These are phyloP conservation scores for Wickerhamomyces xylosicus DNA, from an alignment of 805 yeast genomes.

Conservation along the genomic window DNA sequence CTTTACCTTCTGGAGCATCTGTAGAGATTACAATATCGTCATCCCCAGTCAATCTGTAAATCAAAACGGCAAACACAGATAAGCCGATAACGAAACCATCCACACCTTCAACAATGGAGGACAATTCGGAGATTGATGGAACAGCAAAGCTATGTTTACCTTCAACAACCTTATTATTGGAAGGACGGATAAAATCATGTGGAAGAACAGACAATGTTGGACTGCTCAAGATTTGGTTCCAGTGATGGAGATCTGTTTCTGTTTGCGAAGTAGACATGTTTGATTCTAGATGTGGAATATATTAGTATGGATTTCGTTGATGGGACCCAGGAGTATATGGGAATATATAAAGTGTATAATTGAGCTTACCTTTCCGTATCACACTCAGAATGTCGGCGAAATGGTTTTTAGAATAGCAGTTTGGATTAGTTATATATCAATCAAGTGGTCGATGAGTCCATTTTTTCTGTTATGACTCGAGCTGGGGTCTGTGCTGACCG, in stretches of 20 bases:
- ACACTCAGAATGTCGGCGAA: no score
- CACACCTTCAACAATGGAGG: conserved; percentile 15
- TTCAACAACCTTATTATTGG: conserved; percentile 56
- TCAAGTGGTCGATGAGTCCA: no score
- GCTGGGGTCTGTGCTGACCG: no score
- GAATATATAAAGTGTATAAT: no score
- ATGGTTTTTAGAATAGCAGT: no score
- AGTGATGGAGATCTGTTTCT: conserved; percentile 29
- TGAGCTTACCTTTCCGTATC: no score
- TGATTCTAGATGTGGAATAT: no score
- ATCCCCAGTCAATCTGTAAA: conserved; percentile 82
- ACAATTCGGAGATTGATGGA: conserved; percentile 17
- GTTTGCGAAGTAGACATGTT: neutral
- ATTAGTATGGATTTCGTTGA: no score
- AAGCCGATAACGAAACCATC: conserved; percentile 41
- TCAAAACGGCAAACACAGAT: conserved; percentile 58
- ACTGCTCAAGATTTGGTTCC: conserved; percentile 59
- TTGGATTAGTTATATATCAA: no score
- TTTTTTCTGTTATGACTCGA: no score
- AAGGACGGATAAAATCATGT: conserved; percentile 74
- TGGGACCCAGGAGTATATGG: no score
- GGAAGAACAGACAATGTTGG: conserved; percentile 87
- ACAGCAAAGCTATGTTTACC: conserved; percentile 34
- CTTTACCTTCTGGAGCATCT: conserved; percentile 30
- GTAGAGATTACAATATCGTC: conserved; percentile 89